A percentile compares a stretch with the other conserved stretches of the same genome.
Conservation (phyloP, 805 yeast species). For the Ogataea nonfermentans region DNA sequence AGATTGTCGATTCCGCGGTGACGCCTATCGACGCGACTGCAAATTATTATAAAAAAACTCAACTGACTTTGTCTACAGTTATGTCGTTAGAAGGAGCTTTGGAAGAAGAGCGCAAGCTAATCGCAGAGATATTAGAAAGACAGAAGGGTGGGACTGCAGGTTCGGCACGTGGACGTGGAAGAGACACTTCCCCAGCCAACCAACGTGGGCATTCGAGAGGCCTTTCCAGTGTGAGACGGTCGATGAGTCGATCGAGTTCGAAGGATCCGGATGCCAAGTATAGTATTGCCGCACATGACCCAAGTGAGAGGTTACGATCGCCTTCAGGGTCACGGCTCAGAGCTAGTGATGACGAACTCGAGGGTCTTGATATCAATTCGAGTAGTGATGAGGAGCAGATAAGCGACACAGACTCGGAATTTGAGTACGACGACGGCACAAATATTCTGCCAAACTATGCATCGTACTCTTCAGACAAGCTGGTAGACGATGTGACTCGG, state of each 20-base stretch:
- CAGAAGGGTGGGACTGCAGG: slow-evolving; percentile 18
- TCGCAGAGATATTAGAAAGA: slow-evolving; percentile 32
- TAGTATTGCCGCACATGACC: slow-evolving; percentile 72
- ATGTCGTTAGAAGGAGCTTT: slow-evolving; percentile 37
- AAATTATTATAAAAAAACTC: slow-evolving; percentile 1
- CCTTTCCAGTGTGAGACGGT: slow-evolving; percentile 23
- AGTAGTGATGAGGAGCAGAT: slow-evolving; percentile 59
- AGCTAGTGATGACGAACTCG: slow-evolving; percentile 18
- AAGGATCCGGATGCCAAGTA: slow-evolving; percentile 39
- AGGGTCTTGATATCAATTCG: slow-evolving; percentile 9
- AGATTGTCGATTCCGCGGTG: slow-evolving; percentile 1
- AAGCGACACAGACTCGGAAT: slow-evolving; percentile 58
- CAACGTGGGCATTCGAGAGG: slow-evolving; percentile 22
- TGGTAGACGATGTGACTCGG: slow-evolving; percentile 7
- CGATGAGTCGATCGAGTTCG: slow-evolving; percentile 24
- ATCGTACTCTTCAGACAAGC: slow-evolving; percentile 21
- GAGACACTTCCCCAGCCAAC: slow-evolving; percentile 17
- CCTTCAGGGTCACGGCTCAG: slow-evolving; percentile 11
- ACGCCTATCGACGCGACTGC: slow-evolving; percentile 10
- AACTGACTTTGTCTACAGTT: slow-evolving; percentile 1
- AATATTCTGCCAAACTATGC: slow-evolving; percentile 58
- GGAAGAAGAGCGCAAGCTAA: slow-evolving; percentile 33
- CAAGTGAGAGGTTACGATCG: slow-evolving; percentile 56
- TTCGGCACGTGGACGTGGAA: slow-evolving; percentile 22
- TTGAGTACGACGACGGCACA: slow-evolving; percentile 61